Evolutionary conservation across 495 filamentous ascomycete species (phyloP), one percentile per base, ranked within the genome.

Genomic region (Podospora sp.): DNA sequence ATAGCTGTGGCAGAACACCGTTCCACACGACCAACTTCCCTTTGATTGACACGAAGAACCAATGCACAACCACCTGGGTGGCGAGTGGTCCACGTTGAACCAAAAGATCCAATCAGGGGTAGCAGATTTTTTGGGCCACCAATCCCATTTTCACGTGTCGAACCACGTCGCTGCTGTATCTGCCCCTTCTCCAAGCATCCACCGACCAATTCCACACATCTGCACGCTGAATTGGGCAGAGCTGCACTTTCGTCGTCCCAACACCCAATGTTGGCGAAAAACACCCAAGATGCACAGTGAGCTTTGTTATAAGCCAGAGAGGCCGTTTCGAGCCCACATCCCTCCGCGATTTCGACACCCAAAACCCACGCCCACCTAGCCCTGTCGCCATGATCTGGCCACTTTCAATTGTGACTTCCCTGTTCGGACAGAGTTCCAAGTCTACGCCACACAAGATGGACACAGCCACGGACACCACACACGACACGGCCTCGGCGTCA

Each of bases 401-500:
- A 11, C 21, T 62, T 50, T 62, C 60, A 8, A 50, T 62, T n/a
- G 36, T 62, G 29, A 49, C 60, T 16, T 49, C 29, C 24, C 36
- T 62, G 33, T 62, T 62, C 33, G 22, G 21, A 50, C 60, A 62
- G 36, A 60, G 26, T 12, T 21, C 57, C 3, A 21, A 33, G 16
- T 14, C 22, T 3, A 29, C 25, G 8, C 56, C 11, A 12, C 56
- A 3, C 21, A 27, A 62, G n/a, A 62, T 62, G 60, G 60, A 46
- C 18, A 20, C 60, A 5, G 2, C 35, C 21, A 50, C 25, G 33
- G 18, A n/a, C 5, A n/a, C 33, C 8, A 35, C 59, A 14, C 68
- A 70, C 55, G 64, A 70, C 33, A 65, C 60, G 21, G 22, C 65
- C 21, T 49, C 40, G 16, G 55, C 69, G 1, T 62, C 55, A 4